Percentiles rank a stretch among this genome's conserved stretches.
phyloP scores from a whole-genome alignment of 352 stramenopile genomes.

The Globisporangium perplexum region DNA sequence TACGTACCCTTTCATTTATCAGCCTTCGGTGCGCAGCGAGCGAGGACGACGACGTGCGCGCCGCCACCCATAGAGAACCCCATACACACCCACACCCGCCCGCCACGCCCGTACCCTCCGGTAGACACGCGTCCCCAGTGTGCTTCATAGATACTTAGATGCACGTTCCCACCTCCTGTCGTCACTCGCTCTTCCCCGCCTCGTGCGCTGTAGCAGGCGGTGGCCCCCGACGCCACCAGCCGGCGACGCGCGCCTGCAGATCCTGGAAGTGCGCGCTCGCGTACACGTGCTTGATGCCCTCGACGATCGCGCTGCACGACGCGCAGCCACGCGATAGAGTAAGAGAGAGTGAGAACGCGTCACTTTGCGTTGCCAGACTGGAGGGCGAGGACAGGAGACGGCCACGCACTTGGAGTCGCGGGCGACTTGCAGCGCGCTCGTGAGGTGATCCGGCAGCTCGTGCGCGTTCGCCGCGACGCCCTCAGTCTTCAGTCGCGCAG shows the following conservation, averaged over 20 bases:
- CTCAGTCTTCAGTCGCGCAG: slow-evolving; percentile 7
- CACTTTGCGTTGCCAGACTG: too few species aligned
- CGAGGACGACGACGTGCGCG: not conserved
- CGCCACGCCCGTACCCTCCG: too few species aligned
- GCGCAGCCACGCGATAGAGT: not conserved
- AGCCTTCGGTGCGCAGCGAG: not conserved
- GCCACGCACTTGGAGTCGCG: slow-evolving; percentile 47
- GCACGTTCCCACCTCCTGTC: too few species aligned
- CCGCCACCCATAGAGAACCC: not conserved
- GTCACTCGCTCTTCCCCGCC: too few species aligned
- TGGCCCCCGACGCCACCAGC: slow-evolving; percentile 34
- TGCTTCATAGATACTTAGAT: too few species aligned
- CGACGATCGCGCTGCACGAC: slow-evolving; percentile 33
- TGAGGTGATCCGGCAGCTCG: slow-evolving; percentile 60
- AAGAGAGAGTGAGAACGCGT: not conserved
- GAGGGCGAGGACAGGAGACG: not conserved
- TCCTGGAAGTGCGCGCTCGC: slow-evolving; percentile 53
- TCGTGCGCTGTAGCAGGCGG: not conserved
- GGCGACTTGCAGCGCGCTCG: slow-evolving; percentile 38
- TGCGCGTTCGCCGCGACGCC: slow-evolving; percentile 13
- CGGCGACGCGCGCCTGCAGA: slow-evolving; percentile 24
- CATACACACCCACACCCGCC: too few species aligned
- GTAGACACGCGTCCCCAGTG: too few species aligned
- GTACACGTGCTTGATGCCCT: slow-evolving; percentile 48
- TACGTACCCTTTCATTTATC: slow-evolving; percentile 6